phyloP scores from a whole-genome alignment of 192 early-diverging fungal species.

The Umbelopsis sp. region DNA sequence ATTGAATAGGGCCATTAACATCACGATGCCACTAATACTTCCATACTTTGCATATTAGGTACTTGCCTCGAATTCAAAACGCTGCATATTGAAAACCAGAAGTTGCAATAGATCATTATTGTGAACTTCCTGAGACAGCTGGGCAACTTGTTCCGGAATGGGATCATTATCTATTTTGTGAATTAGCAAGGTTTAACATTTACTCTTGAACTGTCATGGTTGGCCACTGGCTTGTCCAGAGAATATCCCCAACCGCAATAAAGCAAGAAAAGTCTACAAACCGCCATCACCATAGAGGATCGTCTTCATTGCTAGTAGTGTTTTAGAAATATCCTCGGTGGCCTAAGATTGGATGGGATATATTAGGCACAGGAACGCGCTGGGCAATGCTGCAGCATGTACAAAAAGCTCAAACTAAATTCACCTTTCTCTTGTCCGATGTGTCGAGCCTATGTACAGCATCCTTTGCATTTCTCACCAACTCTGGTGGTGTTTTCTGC shows the following conservation, averaged over 20 bases:
- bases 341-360: slow-evolving; percentile 60
- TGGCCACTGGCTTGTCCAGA: not conserved
- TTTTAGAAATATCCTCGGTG: slow-evolving; percentile 97
- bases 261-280: slow-evolving; percentile 31
- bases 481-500: slow-evolving; percentile 85
- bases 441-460: slow-evolving; percentile 75
- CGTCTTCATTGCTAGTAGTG: slow-evolving; percentile 88
- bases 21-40: not conserved
- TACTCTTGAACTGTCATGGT: not conserved
- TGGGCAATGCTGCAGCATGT: no score
- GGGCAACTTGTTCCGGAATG: slow-evolving; percentile 86
- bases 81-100: slow-evolving; percentile 86
- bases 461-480: slow-evolving; percentile 88
- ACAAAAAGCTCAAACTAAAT: not conserved
- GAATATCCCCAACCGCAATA: not conserved
- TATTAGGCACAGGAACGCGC: no score
- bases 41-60: not conserved
- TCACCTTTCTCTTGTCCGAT: slow-evolving; percentile 71
- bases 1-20: not conserved
- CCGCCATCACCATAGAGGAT: slow-evolving; percentile 96
- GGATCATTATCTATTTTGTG: slow-evolving; percentile 73
- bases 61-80: slow-evolving; percentile 90
- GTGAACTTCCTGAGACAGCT: slow-evolving; percentile 96
- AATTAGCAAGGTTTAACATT: slow-evolving; percentile 10
- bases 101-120: slow-evolving; percentile 87